These are phyloP conservation scores for Clarireedia paspali DNA, from an alignment of 2,329 filamentous ascomycete genomes.

Conservation along the genomic window DNA sequence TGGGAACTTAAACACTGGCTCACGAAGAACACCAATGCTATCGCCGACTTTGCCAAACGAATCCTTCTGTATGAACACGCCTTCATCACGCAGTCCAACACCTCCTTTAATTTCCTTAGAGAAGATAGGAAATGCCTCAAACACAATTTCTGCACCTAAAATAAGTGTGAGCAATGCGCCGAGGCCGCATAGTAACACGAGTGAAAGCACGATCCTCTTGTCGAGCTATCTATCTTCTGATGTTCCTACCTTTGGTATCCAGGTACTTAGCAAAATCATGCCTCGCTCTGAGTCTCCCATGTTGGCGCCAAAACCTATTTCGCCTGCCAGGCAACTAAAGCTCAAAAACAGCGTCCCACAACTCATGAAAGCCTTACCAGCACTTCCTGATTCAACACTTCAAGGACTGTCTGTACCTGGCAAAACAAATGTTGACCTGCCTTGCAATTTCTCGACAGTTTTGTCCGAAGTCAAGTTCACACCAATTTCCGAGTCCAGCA, in stretches of 20 bases:
- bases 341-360: constrained; percentile 30
- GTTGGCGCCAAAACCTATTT: constrained; percentile 30
- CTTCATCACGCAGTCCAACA: constrained; percentile 1
- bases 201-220: constrained; percentile 1
- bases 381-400: constrained; percentile 19
- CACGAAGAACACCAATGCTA: constrained; percentile 13
- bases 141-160: not conserved
- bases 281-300: constrained; percentile 25
- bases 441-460: constrained; percentile 11
- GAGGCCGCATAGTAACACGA: constrained; percentile 1
- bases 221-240: constrained; percentile 2
- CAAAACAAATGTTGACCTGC: constrained; percentile 4
- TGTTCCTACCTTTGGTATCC: constrained; percentile 16
- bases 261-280: constrained; percentile 17
- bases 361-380: constrained; percentile 29
- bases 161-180: not conserved
- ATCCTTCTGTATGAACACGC: constrained; percentile 1
- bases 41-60: constrained; percentile 17
- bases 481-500: not conserved
- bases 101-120: constrained; percentile 11
- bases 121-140: not conserved
- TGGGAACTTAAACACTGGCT: not conserved
- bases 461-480: not conserved
- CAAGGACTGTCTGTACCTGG: constrained; percentile 2
- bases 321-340: constrained; percentile 27